phyloP scores from a whole-genome alignment of 2,329 filamentous ascomycete genomes.

The Colletotrichum caudatum region DNA sequence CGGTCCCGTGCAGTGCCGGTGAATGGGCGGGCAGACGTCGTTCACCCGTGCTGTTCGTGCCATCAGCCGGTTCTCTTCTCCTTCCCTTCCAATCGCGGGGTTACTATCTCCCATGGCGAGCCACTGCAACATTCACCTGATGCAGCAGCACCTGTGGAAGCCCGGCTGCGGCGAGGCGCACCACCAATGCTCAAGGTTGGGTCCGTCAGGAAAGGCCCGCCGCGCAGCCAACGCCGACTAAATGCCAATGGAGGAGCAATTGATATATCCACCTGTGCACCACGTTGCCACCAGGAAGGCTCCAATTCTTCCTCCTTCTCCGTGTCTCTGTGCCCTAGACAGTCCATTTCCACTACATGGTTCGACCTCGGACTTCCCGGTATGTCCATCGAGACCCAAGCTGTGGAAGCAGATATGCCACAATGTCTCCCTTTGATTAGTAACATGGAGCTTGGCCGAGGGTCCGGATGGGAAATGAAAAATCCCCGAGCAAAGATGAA shows the following conservation, averaged over 20 bases:
- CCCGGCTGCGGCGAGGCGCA: conserved; percentile 24
- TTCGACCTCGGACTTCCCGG: not conserved
- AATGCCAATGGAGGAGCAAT: conserved; percentile 24
- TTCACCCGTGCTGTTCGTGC: conserved; percentile 28
- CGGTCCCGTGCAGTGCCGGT: not conserved
- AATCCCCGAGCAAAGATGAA: conserved; percentile 23
- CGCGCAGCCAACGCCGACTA: conserved; percentile 24
- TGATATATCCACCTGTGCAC: conserved; percentile 28
- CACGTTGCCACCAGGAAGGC: conserved; percentile 29
- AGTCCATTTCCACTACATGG: not conserved
- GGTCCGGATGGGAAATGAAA: conserved; percentile 35
- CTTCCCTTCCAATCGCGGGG: conserved; percentile 20
- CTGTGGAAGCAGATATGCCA: not conserved
- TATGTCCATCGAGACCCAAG: not conserved
- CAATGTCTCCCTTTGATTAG: conserved; percentile 18
- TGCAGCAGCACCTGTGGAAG: conserved; percentile 12
- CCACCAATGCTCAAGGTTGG: not conserved
- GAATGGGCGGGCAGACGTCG: conserved; percentile 24
- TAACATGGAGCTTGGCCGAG: conserved; percentile 29
- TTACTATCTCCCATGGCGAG: not conserved
- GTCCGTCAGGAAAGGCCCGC: conserved; percentile 15
- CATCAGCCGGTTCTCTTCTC: conserved; percentile 13
- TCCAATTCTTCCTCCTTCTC: conserved; percentile 9
- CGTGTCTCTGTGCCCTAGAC: not conserved
- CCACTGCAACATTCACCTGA: not conserved